Evolutionary conservation across 1,284 basidiomycete species (phyloP).

Genomic region (Cutaneotrichosporon sp.): DNA sequence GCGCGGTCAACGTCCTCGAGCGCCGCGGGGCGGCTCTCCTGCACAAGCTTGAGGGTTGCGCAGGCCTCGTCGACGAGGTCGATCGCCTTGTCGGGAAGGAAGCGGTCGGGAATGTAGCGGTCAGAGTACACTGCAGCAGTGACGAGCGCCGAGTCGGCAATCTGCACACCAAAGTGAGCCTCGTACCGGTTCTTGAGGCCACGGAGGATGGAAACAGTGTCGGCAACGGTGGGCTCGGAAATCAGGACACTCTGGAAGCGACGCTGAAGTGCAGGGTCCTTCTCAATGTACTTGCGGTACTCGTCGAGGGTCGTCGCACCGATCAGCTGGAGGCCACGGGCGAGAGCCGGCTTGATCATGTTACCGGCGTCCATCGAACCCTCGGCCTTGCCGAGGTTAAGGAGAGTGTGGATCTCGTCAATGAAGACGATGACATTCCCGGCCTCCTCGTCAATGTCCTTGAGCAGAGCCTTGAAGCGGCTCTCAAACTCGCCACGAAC

Average conservation of each 20-base stretch:
- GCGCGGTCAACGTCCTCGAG: constrained; percentile 77
- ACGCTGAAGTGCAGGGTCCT: constrained; percentile 83
- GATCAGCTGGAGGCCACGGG: constrained; percentile 76
- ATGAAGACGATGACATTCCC: constrained; percentile 70
- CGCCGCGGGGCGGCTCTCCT: constrained; percentile 83
- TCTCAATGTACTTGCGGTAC: constrained; percentile 84
- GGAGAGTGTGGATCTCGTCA: constrained; percentile 67
- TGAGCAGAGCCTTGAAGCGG: constrained; percentile 79
- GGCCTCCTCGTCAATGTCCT: constrained; percentile 80
- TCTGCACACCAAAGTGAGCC: constrained; percentile 84
- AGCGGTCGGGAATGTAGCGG: constrained; percentile 79
- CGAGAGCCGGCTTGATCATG: constrained; percentile 58
- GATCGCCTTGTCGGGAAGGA: constrained; percentile 83
- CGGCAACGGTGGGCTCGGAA: constrained; percentile 78
- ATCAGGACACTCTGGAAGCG: constrained; percentile 84
- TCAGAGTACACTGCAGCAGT: constrained; percentile 75
- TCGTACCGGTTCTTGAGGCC: constrained; percentile 81
- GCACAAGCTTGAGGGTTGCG: constrained; percentile 77
- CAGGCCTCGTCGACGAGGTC: constrained; percentile 82
- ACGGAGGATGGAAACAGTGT: constrained; percentile 81
- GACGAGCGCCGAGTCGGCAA: constrained; percentile 79
- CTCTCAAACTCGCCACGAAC: constrained; percentile 88
- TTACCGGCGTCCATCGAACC: constrained; percentile 87
- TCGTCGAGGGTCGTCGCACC: constrained; percentile 87
- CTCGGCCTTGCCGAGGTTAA: constrained; percentile 77